A percentile compares a stretch with the other conserved stretches of the same genome.
phyloP scores from a whole-genome alignment of 306 rosid species.

The Boehmeria nivea region DNA sequence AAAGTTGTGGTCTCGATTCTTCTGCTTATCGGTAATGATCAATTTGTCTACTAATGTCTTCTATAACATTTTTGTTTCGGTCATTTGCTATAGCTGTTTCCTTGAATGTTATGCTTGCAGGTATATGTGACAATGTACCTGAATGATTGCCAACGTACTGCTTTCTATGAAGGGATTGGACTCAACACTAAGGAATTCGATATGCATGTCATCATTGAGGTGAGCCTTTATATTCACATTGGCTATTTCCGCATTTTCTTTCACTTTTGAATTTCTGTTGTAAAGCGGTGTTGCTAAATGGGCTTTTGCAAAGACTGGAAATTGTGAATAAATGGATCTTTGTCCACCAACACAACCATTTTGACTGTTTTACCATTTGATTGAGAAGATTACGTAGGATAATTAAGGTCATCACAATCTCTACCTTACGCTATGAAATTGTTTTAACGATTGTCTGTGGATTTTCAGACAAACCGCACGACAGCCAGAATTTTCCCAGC shows the following conservation, averaged over 20 bases:
- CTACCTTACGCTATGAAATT: too few relatives aligned
- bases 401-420: too few relatives aligned
- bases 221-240: constrained; percentile 26
- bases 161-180: constrained; percentile 95
- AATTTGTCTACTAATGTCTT: neutral
- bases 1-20: constrained; percentile 89
- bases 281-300: neutral
- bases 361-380: too few relatives aligned
- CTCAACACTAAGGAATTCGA: constrained; percentile 89
- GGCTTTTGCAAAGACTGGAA: too few relatives aligned
- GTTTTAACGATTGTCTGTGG: too few relatives aligned
- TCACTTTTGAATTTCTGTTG: neutral
- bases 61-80: neutral
- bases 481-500: constrained; percentile 95
- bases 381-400: too few relatives aligned
- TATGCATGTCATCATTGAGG: constrained; percentile 99
- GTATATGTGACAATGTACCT: constrained; percentile 97
- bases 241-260: neutral
- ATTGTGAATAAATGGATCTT: too few relatives aligned
- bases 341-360: too few relatives aligned
- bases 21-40: constrained; percentile 80
- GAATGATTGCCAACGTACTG: constrained; percentile 95
- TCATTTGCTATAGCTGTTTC: neutral
- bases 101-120: constrained; percentile 31
- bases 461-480: constrained; percentile 86